These are phyloP conservation scores for Pinus albicaulis DNA, from an alignment of 75 land plant species.

Conservation along the genomic window DNA sequence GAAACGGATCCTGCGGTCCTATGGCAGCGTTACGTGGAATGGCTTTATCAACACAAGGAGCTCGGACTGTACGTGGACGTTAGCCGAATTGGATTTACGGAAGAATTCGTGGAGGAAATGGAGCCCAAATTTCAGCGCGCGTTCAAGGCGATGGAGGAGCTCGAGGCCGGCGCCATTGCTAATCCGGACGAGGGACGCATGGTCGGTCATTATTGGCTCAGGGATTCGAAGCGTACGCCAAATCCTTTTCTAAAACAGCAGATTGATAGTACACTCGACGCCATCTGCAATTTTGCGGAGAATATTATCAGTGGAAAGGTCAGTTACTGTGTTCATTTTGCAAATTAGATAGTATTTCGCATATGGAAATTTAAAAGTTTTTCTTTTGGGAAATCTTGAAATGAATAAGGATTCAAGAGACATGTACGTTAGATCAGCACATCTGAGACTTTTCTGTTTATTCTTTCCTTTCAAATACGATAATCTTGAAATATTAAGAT, in stretches of 20 bases:
- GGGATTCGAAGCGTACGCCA: slow-evolving; percentile 72
- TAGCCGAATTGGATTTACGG: slow-evolving; percentile 83
- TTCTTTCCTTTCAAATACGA: too few relatives aligned
- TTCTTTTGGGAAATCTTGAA: too few relatives aligned
- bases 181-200: slow-evolving; percentile 91
- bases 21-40: slow-evolving; percentile 81
- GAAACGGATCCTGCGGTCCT: slow-evolving; percentile 72
- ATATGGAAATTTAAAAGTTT: too few relatives aligned
- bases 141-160: slow-evolving; percentile 71
- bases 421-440: too few relatives aligned
- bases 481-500: too few relatives aligned
- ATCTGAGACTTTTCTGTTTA: too few relatives aligned
- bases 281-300: slow-evolving; percentile 60
- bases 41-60: slow-evolving; percentile 99
- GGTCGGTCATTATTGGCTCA: slow-evolving; percentile 98
- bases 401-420: too few relatives aligned
- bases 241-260: slow-evolving; percentile 48
- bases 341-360: too few relatives aligned
- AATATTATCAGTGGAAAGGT: slow-evolving; percentile 86
- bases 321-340: too few relatives aligned
- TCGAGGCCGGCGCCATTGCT: slow-evolving; percentile 88
- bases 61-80: slow-evolving; percentile 84
- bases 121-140: slow-evolving; percentile 72
- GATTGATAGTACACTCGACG: slow-evolving; percentile 68
- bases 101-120: slow-evolving; percentile 72